Conservation (phyloP, 176 grass and related monocot genomes). For the Oryza coarctata region DNA sequence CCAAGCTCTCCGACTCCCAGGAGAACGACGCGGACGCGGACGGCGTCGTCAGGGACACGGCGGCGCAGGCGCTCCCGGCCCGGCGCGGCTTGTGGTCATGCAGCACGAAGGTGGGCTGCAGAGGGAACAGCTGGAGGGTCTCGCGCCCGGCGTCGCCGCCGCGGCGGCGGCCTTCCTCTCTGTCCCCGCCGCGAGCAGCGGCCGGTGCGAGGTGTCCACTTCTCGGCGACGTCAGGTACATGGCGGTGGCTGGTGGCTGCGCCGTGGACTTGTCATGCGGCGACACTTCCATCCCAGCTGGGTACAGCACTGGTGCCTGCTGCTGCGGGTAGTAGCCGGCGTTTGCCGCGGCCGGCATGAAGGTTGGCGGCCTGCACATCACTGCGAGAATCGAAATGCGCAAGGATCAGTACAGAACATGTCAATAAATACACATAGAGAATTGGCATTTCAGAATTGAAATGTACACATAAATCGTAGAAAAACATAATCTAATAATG, state of each 20-base stretch:
- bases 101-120: constrained; percentile 39
- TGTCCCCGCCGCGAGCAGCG: background rate
- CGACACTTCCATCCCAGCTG: background rate
- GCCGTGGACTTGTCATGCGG: background rate
- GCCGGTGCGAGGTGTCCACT: background rate
- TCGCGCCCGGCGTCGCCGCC: background rate
- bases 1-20: background rate
- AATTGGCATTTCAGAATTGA: background rate
- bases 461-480: background rate
- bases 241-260: background rate
- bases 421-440: background rate
- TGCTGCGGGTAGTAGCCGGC: constrained; percentile 30
- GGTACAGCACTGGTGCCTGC: constrained; percentile 5
- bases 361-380: constrained; percentile 32
- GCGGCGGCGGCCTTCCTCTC: background rate
- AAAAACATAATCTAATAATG: background rate
- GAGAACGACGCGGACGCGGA: constrained; percentile 10
- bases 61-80: background rate
- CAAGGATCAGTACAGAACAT: background rate
- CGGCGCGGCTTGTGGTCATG: constrained; percentile 14
- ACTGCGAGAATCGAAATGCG: constrained; percentile 15
- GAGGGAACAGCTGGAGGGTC: constrained; percentile 60
- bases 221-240: constrained; percentile 8
- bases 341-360: constrained; percentile 7
- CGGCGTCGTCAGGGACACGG: background rate